These are phyloP conservation scores for Canariomyces notabilis DNA, from an alignment of 2,329 filamentous ascomycete genomes.

Conservation along the genomic window DNA sequence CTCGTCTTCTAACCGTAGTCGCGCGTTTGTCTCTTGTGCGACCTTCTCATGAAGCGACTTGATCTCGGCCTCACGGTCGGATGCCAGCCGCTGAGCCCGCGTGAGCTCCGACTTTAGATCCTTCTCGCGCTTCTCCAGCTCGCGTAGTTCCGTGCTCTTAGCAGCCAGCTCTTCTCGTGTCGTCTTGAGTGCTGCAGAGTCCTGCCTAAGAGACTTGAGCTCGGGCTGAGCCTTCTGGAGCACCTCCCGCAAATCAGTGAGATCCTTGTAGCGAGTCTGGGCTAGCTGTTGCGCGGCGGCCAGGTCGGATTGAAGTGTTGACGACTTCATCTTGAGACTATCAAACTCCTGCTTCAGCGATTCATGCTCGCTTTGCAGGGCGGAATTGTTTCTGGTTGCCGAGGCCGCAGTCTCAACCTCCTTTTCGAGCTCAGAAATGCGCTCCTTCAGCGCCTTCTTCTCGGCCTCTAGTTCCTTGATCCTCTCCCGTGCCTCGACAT, in stretches of 20 bases:
- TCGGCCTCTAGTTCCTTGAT: constrained; percentile 66
- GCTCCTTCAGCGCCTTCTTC: constrained; percentile 60
- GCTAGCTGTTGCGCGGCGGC: constrained; percentile 82
- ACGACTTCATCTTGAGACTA: constrained; percentile 64
- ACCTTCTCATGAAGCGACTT: constrained; percentile 74
- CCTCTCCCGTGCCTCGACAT: constrained; percentile 76
- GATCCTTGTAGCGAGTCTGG: constrained; percentile 80
- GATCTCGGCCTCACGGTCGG: constrained; percentile 73
- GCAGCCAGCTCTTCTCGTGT: constrained; percentile 67
- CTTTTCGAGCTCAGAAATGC: constrained; percentile 63
- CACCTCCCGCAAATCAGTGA: constrained; percentile 73
- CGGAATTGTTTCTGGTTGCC: constrained; percentile 42
- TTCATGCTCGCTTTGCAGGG: constrained; percentile 58
- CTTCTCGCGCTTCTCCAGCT: constrained; percentile 76
- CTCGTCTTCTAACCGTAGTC: constrained; percentile 72
- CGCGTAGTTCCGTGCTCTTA: constrained; percentile 57
- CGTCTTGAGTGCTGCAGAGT: constrained; percentile 68
- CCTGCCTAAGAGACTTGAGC: constrained; percentile 69
- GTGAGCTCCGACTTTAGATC: constrained; percentile 72
- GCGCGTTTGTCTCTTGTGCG: constrained; percentile 64
- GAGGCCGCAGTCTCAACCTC: constrained; percentile 49
- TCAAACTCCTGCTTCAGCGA: constrained; percentile 52
- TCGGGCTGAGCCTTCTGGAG: constrained; percentile 84
- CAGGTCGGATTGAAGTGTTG: constrained; percentile 73
- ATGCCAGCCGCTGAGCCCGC: constrained; percentile 61